phyloP scores from a whole-genome alignment of 495 filamentous ascomycete species.

The Astrocystis sublimbata region DNA sequence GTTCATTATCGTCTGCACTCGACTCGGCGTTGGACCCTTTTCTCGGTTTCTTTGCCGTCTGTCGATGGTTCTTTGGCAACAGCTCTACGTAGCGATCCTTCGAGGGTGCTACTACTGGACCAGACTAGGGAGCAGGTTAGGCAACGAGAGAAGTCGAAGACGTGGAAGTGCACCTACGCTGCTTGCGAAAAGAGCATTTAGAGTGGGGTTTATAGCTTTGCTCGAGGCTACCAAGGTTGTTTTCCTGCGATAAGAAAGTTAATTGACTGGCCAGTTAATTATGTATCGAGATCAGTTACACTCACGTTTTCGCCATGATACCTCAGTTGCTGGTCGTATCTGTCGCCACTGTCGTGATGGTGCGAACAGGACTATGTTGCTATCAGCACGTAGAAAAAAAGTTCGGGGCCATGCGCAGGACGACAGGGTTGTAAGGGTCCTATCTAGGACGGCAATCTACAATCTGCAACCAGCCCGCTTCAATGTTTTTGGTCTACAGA shows the following conservation, averaged over 20 bases:
- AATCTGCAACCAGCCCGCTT: too few relatives aligned
- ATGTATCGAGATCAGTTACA: neutral
- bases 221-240: constrained; percentile 36
- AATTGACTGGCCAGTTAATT: neutral
- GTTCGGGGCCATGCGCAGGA: too few relatives aligned
- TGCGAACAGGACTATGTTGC: too few relatives aligned
- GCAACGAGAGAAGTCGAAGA: neutral
- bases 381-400: too few relatives aligned
- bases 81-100: constrained; percentile 50
- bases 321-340: neutral
- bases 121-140: constrained; percentile 55
- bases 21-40: constrained; percentile 34
- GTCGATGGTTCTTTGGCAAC: constrained; percentile 33
- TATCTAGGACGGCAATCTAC: too few relatives aligned
- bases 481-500: too few relatives aligned
- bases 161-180: constrained; percentile 61
- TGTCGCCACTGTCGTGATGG: too few relatives aligned
- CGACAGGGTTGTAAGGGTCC: too few relatives aligned
- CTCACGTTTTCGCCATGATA: constrained; percentile 36
- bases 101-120: constrained; percentile 62
- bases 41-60: constrained; percentile 23
- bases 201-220: constrained; percentile 67
- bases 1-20: constrained; percentile 32
- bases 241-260: constrained; percentile 30
- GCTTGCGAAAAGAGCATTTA: constrained; percentile 77